Evolutionary conservation across 164 flowering plant species (phyloP).

Genomic region (Chimonanthus salicifolius): DNA sequence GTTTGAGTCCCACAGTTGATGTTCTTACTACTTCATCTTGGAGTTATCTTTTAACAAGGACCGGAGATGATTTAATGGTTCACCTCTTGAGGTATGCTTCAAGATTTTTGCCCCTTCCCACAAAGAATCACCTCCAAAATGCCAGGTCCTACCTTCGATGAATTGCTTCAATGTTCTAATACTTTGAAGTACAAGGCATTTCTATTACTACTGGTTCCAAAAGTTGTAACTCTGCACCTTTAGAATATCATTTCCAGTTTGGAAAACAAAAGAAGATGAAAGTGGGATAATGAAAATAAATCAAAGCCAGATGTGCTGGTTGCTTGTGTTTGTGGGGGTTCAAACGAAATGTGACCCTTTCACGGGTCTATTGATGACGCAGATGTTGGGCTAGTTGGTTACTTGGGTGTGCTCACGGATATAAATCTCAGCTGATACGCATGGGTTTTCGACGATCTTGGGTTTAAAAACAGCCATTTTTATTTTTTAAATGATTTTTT

Average conservation of each 20-base stretch:
- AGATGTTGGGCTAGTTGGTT: too few relatives aligned
- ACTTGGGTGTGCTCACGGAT: too few relatives aligned
- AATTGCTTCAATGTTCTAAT: slow-evolving; percentile 15
- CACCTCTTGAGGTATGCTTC: slow-evolving; percentile 53
- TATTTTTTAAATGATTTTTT: too few relatives aligned
- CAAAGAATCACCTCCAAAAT: slow-evolving; percentile 46
- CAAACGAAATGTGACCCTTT: too few relatives aligned
- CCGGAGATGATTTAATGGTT: slow-evolving; percentile 59
- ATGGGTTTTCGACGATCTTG: too few relatives aligned
- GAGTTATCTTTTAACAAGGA: slow-evolving; percentile 52
- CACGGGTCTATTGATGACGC: too few relatives aligned
- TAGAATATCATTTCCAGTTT: slow-evolving; percentile 11
- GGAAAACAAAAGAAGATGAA: slow-evolving; percentile 37
- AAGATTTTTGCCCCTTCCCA: slow-evolving; percentile 56
- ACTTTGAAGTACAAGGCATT: slow-evolving; percentile 10
- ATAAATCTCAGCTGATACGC: too few relatives aligned
- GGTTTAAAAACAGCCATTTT: too few relatives aligned
- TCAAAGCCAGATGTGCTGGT: slow-evolving; percentile 3
- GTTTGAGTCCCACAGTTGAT: slow-evolving; percentile 36
- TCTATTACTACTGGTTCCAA: slow-evolving; percentile 3
- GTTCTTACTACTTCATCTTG: slow-evolving; percentile 49
- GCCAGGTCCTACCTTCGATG: slow-evolving; percentile 49
- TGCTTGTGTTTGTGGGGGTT: too few relatives aligned
- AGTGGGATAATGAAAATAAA: slow-evolving; percentile 12
- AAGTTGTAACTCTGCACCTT: slow-evolving; percentile 4